These are phyloP conservation scores for Wallacemonas sp. DNA, from an alignment of 208 protist genomes.

Conservation along the genomic window DNA sequence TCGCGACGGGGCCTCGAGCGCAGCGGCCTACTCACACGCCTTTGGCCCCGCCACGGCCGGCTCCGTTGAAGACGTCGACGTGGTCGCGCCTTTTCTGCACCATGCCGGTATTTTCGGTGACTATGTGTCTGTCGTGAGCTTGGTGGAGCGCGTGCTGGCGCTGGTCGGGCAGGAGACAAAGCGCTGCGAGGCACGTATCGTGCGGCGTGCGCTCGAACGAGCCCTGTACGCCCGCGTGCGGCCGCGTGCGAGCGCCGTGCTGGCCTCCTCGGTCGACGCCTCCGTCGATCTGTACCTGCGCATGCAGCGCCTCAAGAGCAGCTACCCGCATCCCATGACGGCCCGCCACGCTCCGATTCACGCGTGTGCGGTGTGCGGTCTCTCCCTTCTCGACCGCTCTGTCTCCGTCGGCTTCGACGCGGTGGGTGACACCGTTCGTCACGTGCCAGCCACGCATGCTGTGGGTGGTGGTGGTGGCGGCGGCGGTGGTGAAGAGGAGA, in stretches of 20 bases:
- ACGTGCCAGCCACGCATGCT: too few relatives aligned
- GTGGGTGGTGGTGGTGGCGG: neutral
- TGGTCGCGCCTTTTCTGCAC: constrained; percentile 10
- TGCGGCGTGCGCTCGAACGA: constrained; percentile 37
- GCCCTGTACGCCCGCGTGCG: constrained; percentile 5
- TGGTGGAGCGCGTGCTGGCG: constrained; percentile 34
- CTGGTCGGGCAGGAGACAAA: constrained; percentile 30
- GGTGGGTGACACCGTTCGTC: too few relatives aligned
- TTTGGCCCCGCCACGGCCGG: neutral
- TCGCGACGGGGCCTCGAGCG: constrained; percentile 8
- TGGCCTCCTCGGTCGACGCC: neutral
- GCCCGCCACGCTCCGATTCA: constrained; percentile 39
- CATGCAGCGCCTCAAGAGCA: neutral
- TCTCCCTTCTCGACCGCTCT: constrained; percentile 41
- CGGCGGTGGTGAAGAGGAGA: neutral
- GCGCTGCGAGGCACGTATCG: constrained; percentile 39
- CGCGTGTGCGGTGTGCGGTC: constrained; percentile 66
- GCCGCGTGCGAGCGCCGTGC: neutral
- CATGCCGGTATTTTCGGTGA: constrained; percentile 4
- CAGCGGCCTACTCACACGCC: constrained; percentile 9
- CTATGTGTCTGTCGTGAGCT: constrained; percentile 24
- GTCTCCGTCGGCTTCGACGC: neutral
- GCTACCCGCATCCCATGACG: neutral
- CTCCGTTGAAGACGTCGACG: neutral
- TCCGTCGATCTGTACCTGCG: constrained; percentile 10